Base-by-base conservation (phyloP, 2,329 filamentous ascomycete species). In the Dactylellina leptospora region DNA sequence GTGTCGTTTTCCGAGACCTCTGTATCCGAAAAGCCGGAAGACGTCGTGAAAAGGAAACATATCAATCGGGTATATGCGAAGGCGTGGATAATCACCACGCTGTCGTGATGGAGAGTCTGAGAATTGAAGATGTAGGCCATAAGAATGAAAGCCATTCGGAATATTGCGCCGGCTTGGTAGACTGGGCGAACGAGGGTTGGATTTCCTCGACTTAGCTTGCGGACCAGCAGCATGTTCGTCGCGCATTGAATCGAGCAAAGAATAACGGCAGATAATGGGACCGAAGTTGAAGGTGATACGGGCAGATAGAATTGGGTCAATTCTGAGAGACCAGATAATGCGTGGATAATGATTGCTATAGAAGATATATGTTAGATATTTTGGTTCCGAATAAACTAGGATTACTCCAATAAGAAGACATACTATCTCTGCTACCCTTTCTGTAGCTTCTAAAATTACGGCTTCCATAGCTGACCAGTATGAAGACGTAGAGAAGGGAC, bases 61-160 rank as follows among this genome's bases (percentile, higher is more conserved):
- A 64, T 56, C n/a, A 64, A 40, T 36, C 60, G 16, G 16, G 60
- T 64, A 18, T 64, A 64, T 2, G 60, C 60, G 38, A 64, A 64
- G 4, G 60, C 60, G 40, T 64, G 60, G 40, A 64, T 64, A 10
- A 64, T 54, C 38, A 55, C 48, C 13, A 64, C 16, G 48, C 48
- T 64, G 36, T 64, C 60, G 38, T 64, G 60, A 20, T 55, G 48
- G 28, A 64, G 60, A 2, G 36, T 2, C 33, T 47, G 23, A 9
- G 60, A 64, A 25, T 51, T 47, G n/a, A 16, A 25, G 2, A 47
- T 4, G 20, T 64, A 64, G 1, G 48, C 60, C 10, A 22, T 27
- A 18, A 55, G 25, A 10, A 64, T 55, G 27, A 64, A 30, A 1
- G 40, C 18, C 28, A 55, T 55, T 16, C 60, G 60, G 11, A 64